Conservation (phyloP, 2,329 filamentous ascomycete genomes). For the Neurospora sp. region DNA sequence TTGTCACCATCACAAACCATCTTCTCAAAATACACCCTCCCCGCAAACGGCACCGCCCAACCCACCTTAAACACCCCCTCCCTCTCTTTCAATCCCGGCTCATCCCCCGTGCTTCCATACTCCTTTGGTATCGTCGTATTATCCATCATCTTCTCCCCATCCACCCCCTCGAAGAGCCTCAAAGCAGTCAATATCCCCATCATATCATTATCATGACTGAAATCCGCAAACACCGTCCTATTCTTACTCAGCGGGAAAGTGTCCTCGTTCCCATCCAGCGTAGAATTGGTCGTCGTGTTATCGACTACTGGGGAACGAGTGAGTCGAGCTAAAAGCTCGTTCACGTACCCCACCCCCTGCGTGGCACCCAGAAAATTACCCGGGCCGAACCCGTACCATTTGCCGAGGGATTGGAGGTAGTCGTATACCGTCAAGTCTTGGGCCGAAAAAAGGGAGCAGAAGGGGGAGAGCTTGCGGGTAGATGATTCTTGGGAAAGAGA, state of each 20-base stretch:
- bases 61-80: slow-evolving; percentile 59
- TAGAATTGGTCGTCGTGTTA: slow-evolving; percentile 65
- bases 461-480: slow-evolving; percentile 43
- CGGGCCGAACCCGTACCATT: slow-evolving; percentile 73
- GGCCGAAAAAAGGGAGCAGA: slow-evolving; percentile 65
- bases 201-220: slow-evolving; percentile 88
- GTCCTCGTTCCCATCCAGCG: slow-evolving; percentile 53
- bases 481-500: slow-evolving; percentile 18
- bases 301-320: slow-evolving; percentile 60
- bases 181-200: slow-evolving; percentile 64
- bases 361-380: slow-evolving; percentile 73
- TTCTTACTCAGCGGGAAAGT: slow-evolving; percentile 65
- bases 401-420: slow-evolving; percentile 69
- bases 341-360: slow-evolving; percentile 78
- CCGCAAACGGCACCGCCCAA: slow-evolving; percentile 75
- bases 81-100: slow-evolving; percentile 38
- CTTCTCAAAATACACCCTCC: slow-evolving; percentile 79
- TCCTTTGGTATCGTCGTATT: slow-evolving; percentile 30
- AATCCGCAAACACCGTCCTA: slow-evolving; percentile 68
- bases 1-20: slow-evolving; percentile 47
- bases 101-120: not conserved
- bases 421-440: slow-evolving; percentile 71
- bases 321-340: slow-evolving; percentile 76
- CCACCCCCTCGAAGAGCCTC: slow-evolving; percentile 64
- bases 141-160: slow-evolving; percentile 31